These are phyloP conservation scores for Erigeron philadelphicus DNA, from an alignment of 140 eudicot genomes.

Conservation along the genomic window DNA sequence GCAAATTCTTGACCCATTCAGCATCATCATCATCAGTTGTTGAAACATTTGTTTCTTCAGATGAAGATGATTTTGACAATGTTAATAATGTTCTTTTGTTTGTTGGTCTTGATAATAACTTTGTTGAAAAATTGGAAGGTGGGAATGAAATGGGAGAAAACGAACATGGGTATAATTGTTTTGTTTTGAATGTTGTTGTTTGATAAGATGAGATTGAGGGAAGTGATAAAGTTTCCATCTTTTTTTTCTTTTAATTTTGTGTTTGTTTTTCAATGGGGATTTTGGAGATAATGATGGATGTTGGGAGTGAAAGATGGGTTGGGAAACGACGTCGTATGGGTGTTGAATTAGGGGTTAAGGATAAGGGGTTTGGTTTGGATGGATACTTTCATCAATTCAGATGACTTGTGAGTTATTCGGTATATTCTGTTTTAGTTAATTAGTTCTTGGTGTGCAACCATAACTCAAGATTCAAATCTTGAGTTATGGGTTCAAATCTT, in stretches of 20 bases:
- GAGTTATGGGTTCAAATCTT: too few relatives aligned
- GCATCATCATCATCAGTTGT: constrained; percentile 35
- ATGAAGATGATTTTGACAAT: constrained; percentile 38
- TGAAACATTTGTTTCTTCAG: constrained; percentile 42
- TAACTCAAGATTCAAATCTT: too few relatives aligned
- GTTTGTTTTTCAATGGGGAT: constrained; percentile 10
- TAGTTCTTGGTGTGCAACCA: too few relatives aligned
- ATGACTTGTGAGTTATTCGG: too few relatives aligned
- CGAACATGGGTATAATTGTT: constrained; percentile 16
- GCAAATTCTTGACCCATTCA: constrained; percentile 73
- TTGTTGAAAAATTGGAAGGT: constrained; percentile 17
- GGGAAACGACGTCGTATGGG: neutral
- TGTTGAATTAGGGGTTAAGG: neutral
- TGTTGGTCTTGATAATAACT: constrained; percentile 13
- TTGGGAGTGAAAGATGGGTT: constrained; percentile 17
- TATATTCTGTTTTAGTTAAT: too few relatives aligned
- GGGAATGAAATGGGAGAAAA: constrained; percentile 28
- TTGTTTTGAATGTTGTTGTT: constrained; percentile 17
- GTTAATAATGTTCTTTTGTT: constrained; percentile 25
- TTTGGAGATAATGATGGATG: constrained; percentile 27
- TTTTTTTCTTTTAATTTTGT: neutral
- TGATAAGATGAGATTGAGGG: constrained; percentile 28
- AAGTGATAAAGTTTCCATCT: constrained; percentile 25
- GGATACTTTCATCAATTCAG: neutral
- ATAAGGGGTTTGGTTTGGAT: constrained; percentile 20